phyloP scores from a whole-genome alignment of 192 early-diverging fungal genomes.

The Polychytrium aggregatum region DNA sequence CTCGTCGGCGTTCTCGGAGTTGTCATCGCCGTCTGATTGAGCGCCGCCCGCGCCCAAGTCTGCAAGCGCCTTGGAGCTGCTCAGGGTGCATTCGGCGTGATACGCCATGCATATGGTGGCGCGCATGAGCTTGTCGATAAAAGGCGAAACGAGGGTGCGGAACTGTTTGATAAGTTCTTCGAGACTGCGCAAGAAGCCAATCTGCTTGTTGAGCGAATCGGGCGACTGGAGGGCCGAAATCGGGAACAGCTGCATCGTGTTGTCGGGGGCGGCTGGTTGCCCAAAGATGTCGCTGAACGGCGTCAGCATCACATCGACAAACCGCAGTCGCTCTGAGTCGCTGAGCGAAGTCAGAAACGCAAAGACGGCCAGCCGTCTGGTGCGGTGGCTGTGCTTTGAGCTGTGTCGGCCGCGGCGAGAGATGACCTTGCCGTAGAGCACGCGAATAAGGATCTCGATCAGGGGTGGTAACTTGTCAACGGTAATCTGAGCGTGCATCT shows the following conservation, averaged over 20 bases:
- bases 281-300: slow-evolving; percentile 43
- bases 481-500: slow-evolving; percentile 34
- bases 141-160: slow-evolving; percentile 55
- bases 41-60: neutral
- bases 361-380: slow-evolving; percentile 73
- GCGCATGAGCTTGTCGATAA: slow-evolving; percentile 58
- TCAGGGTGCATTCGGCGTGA: no score
- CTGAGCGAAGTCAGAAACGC: slow-evolving; percentile 62
- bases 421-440: slow-evolving; percentile 88
- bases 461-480: slow-evolving; percentile 58
- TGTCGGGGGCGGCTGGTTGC: neutral
- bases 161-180: slow-evolving; percentile 80
- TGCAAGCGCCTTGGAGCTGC: no score
- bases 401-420: slow-evolving; percentile 62
- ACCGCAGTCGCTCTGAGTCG: slow-evolving; percentile 49
- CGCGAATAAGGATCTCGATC: slow-evolving; percentile 63
- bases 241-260: neutral
- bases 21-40: slow-evolving; percentile 4
- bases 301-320: slow-evolving; percentile 73
- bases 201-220: slow-evolving; percentile 43
- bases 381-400: slow-evolving; percentile 51
- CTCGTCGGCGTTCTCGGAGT: slow-evolving; percentile 7
- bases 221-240: neutral
- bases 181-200: slow-evolving; percentile 69
- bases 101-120: slow-evolving; percentile 66